Conservation (phyloP, 768 basidiomycete genomes). For the Baorangia bicolor region DNA sequence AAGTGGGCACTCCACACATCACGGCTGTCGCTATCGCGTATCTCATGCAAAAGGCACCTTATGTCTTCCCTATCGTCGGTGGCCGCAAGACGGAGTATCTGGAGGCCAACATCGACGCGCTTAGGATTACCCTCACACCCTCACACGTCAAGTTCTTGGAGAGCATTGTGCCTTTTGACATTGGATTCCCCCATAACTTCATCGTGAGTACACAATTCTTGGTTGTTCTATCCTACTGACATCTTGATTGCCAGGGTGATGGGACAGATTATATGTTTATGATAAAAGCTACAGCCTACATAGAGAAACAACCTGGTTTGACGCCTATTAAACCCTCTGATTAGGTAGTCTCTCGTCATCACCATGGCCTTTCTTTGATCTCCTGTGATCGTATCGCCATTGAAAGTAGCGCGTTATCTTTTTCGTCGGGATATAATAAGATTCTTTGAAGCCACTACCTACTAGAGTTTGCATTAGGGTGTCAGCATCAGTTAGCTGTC, state of each 20-base stretch:
- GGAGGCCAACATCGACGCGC: conserved; percentile 39
- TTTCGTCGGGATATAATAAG: neutral
- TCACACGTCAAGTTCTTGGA: conserved; percentile 40
- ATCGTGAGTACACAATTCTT: conserved; percentile 23
- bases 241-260: conserved; percentile 21
- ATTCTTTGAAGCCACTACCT: neutral
- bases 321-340: conserved; percentile 10
- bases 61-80: conserved; percentile 42
- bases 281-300: conserved; percentile 10
- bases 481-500: too few species aligned
- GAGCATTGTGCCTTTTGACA: conserved; percentile 32
- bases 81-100: conserved; percentile 44
- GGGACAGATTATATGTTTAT: conserved; percentile 20
- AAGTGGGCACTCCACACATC: conserved; percentile 38
- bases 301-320: conserved; percentile 18
- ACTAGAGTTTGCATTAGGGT: too few species aligned
- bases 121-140: conserved; percentile 36
- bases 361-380: neutral
- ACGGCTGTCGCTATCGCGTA: conserved; percentile 41
- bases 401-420: neutral
- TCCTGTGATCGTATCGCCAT: neutral
- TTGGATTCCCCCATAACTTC: conserved; percentile 37
- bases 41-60: conserved; percentile 42
- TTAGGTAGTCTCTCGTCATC: neutral
- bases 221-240: neutral